phyloP scores from a whole-genome alignment of 2,329 filamentous ascomycete species.

The Epichloe aotearoae region DNA sequence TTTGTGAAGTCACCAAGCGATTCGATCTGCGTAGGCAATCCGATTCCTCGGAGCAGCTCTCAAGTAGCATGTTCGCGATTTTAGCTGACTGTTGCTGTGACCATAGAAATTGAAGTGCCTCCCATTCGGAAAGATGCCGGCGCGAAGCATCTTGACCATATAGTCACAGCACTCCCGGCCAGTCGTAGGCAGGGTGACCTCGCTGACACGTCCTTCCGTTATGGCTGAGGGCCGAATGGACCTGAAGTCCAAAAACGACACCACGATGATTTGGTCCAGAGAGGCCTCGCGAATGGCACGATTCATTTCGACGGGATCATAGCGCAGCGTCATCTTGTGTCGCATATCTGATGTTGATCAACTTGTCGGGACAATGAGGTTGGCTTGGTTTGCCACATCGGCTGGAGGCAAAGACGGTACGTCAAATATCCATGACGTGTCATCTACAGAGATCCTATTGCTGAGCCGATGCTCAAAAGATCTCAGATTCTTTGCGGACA shows the following conservation, averaged over 20 bases:
- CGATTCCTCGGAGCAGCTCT: not conserved
- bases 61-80: not conserved
- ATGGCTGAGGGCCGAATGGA: not conserved
- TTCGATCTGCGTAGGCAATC: not conserved
- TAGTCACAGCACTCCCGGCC: not conserved
- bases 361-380: not conserved
- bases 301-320: not conserved
- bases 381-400: not conserved
- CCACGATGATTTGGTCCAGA: not conserved
- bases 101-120: not conserved
- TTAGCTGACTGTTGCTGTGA: not conserved
- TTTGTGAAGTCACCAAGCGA: not conserved
- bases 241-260: not conserved
- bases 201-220: not conserved
- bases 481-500: not conserved
- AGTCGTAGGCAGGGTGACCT: not conserved
- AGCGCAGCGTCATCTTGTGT: not conserved
- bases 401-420: not conserved
- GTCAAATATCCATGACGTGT: not conserved
- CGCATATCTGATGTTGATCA: not conserved
- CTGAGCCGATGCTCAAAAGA: not conserved
- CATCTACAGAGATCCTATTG: not conserved
- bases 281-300: not conserved
- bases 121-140: not conserved
- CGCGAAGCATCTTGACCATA: not conserved